A percentile compares a stretch with the other conserved stretches of the same genome.
These are phyloP conservation scores for Zhuliangozyma parablackwelliae DNA, from an alignment of 1,139 yeast genomes.

Conservation along the genomic window DNA sequence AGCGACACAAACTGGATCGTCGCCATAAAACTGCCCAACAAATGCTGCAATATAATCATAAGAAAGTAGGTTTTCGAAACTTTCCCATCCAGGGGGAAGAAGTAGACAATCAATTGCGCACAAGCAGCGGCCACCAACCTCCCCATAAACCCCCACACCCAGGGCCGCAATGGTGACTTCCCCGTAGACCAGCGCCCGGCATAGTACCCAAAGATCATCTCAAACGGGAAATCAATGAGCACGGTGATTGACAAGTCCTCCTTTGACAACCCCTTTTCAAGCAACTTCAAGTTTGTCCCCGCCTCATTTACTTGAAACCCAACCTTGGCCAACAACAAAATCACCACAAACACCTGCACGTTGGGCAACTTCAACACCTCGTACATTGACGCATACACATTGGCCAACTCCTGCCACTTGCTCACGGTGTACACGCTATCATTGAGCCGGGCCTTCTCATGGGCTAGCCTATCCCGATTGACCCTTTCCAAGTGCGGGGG, in stretches of 20 bases:
- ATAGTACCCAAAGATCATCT: conserved; percentile 88
- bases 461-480: conserved; percentile 37
- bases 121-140: conserved; percentile 69
- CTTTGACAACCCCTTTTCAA: conserved; percentile 91
- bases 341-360: conserved; percentile 67
- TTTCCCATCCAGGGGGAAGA: conserved; percentile 61
- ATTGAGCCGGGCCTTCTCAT: conserved; percentile 23
- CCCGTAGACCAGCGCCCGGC: conserved; percentile 95
- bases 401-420: conserved; percentile 25
- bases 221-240: conserved; percentile 92
- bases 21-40: conserved; percentile 85
- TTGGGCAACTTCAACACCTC: conserved; percentile 72
- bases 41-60: conserved; percentile 73
- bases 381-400: conserved; percentile 74
- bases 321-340: conserved; percentile 76
- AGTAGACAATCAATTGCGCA: conserved; percentile 69
- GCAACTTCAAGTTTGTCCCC: conserved; percentile 83
- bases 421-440: conserved; percentile 16
- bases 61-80: conserved; percentile 51
- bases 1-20: conserved; percentile 93
- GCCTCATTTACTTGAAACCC: conserved; percentile 97
- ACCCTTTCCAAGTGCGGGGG: conserved; percentile 46
- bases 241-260: conserved; percentile 94
- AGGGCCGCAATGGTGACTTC: conserved; percentile 67
- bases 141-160: conserved; percentile 90